Percentiles rank a stretch among this genome's conserved stretches.
Evolutionary conservation across 495 filamentous ascomycete species (phyloP).

Genomic region (Penicillium cosmopolitanum): DNA sequence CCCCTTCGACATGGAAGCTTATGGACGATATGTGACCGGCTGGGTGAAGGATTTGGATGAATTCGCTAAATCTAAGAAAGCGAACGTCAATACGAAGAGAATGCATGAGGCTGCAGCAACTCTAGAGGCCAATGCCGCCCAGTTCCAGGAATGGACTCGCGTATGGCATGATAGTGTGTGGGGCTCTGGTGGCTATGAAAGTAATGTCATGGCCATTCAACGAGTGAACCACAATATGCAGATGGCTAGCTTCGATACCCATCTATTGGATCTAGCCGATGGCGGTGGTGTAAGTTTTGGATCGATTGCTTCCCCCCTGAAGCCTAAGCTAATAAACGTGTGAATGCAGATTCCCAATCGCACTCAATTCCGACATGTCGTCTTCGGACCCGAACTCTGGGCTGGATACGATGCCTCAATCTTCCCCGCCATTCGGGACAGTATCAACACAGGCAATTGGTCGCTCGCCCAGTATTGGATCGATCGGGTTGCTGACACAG

Average conservation of each 20-base stretch:
- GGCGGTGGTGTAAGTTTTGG: conserved; percentile 66
- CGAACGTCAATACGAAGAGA: conserved; percentile 56
- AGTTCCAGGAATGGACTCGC: conserved; percentile 74
- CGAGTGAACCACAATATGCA: conserved; percentile 69
- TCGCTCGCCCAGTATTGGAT: conserved; percentile 68
- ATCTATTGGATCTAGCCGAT: conserved; percentile 73
- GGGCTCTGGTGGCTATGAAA: conserved; percentile 70
- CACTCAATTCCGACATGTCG: conserved; percentile 91
- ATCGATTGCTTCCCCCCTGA: background rate
- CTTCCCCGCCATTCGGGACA: conserved; percentile 87
- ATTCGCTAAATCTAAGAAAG: conserved; percentile 61
- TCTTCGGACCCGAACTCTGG: conserved; percentile 85
- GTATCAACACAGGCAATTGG: conserved; percentile 74
- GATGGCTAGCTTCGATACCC: conserved; percentile 79
- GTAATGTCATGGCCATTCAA: conserved; percentile 61
- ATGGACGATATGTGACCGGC: conserved; percentile 61
- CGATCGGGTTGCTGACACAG: conserved; percentile 68
- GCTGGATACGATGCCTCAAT: conserved; percentile 72
- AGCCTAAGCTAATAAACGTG: conserved; percentile 19
- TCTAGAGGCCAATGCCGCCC: conserved; percentile 59
- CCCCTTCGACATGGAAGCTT: conserved; percentile 82
- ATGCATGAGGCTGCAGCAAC: conserved; percentile 63
- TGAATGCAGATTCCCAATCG: conserved; percentile 74
- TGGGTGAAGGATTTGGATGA: conserved; percentile 70
- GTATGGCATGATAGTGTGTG: conserved; percentile 71